Evolutionary conservation across 176 grass and related monocot genomes (phyloP).

Genomic region (Typha latifolia): DNA sequence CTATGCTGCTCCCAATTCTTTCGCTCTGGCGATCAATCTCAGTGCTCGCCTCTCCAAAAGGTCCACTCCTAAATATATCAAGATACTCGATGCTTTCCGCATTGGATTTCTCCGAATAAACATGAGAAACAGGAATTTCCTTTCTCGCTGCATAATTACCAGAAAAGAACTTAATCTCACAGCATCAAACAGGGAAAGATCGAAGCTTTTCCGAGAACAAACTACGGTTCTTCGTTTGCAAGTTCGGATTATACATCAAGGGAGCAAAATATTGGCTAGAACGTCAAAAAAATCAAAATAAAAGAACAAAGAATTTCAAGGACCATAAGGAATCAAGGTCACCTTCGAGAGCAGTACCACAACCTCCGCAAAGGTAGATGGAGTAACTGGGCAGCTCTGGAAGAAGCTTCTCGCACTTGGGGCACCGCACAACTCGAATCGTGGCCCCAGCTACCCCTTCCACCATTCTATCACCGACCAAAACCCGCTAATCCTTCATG

Average conservation of each 20-base stretch:
- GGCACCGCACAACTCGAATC: slow-evolving; percentile 82
- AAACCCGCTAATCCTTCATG: no score
- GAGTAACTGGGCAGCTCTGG: slow-evolving; percentile 76
- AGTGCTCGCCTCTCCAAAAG: slow-evolving; percentile 30
- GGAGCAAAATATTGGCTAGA: neutral
- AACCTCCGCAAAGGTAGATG: slow-evolving; percentile 85
- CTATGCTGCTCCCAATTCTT: slow-evolving; percentile 10
- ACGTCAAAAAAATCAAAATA: neutral
- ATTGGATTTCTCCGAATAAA: slow-evolving; percentile 33
- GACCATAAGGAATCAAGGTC: neutral
- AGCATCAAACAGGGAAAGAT: neutral
- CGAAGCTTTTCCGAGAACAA: no score
- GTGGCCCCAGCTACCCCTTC: slow-evolving; percentile 16
- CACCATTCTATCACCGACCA: neutral
- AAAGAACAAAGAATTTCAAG: neutral
- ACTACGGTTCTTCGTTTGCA: no score
- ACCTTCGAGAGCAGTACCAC: slow-evolving; percentile 80
- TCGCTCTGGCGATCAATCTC: slow-evolving; percentile 10
- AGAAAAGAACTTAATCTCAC: slow-evolving; percentile 13
- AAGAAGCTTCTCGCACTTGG: slow-evolving; percentile 87
- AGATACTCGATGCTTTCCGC: slow-evolving; percentile 63
- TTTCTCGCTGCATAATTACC: slow-evolving; percentile 57
- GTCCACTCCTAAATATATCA: slow-evolving; percentile 39
- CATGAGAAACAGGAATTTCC: slow-evolving; percentile 25
- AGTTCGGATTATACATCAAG: no score